phyloP scores from a whole-genome alignment of 805 yeast species.

The Yarrowia divulgata region DNA sequence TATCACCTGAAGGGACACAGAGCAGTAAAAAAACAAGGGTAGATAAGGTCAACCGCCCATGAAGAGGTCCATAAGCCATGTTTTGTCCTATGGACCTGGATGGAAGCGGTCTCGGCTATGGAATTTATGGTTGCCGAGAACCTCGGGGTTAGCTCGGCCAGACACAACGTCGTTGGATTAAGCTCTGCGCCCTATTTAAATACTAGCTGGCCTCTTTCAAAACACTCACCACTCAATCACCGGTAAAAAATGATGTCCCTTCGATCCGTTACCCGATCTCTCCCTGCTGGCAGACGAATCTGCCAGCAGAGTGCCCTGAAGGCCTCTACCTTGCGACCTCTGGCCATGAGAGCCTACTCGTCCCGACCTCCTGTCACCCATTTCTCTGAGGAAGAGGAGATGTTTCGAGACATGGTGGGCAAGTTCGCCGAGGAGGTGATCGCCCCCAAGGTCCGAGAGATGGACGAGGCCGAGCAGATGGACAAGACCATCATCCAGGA shows the following conservation, averaged over 20 bases:
- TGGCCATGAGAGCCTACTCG: conserved; percentile 37
- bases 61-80: too few relatives aligned
- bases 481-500: conserved; percentile 48
- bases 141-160: conserved; percentile 40
- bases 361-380: conserved; percentile 32
- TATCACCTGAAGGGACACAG: too few relatives aligned
- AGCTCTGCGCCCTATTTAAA: conserved; percentile 32
- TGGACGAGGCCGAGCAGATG: conserved; percentile 53
- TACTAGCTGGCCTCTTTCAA: conserved; percentile 13
- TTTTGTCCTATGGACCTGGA: not conserved
- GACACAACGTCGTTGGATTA: not conserved
- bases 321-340: conserved; percentile 19
- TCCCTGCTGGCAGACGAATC: conserved; percentile 26
- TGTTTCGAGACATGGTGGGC: conserved; percentile 54
- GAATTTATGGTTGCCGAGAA: conserved; percentile 34
- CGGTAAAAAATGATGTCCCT: conserved; percentile 28
- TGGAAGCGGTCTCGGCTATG: conserved; percentile 18
- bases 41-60: too few relatives aligned
- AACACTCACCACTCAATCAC: conserved; percentile 11
- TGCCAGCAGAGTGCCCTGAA: conserved; percentile 34
- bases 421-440: conserved; percentile 53
- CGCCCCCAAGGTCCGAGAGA: conserved; percentile 52
- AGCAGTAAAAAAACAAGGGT: too few relatives aligned
- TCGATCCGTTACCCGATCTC: conserved; percentile 33
- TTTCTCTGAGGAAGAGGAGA: conserved; percentile 54